Evolutionary conservation across 139 green algal species (phyloP), one percentile per base, ranked within the genome.

Genomic region (Dunaliella primolecta): DNA sequence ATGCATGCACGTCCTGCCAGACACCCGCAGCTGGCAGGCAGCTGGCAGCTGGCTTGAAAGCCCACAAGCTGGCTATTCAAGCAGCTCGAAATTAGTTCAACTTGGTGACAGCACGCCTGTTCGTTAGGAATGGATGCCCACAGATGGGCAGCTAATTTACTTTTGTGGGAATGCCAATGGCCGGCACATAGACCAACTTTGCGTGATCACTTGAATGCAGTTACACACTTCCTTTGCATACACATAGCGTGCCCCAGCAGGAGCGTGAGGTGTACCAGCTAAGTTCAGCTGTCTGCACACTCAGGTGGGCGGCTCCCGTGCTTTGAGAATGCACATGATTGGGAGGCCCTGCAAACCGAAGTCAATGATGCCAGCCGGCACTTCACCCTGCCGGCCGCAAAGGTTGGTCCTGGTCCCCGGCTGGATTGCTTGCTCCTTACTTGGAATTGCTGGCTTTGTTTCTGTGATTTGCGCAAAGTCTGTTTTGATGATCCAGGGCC

Each of bases 281-380:
- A 64, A 64, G 7, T 64, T n/a, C n/a, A n/a, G n/a, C n/a, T 64
- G 46, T 64, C 46, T 64, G n/a, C n/a, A n/a, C n/a, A n/a, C 46
- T 64, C 75, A 15, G 70, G 33, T 35, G 30, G n/a, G 33, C 55
- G 38, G 72, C 74, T 88, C 46, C 80, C 85, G 0, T 15, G 38
- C 2, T 81, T 81, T 32, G 46, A 78, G 0, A 80, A 80, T 27
- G 85, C 72, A 34, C 80, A 88, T 75, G 85, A 85, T 32, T 88
- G 85, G 85, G 85, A 83, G 70, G 80, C 85, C 29, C 85, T 88
- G 33, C 85, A 88, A 75, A 71, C 85, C 11, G 85, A 81, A 0
- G 85, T 85, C 31, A 88, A 88, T 74, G 80, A 85, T 56, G 83
- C 71, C 35, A 64, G 76, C 11, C 34, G 38, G 29, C 34, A 79